Conservation (phyloP, 306 rosid species). For the Albizia julibrissin region DNA sequence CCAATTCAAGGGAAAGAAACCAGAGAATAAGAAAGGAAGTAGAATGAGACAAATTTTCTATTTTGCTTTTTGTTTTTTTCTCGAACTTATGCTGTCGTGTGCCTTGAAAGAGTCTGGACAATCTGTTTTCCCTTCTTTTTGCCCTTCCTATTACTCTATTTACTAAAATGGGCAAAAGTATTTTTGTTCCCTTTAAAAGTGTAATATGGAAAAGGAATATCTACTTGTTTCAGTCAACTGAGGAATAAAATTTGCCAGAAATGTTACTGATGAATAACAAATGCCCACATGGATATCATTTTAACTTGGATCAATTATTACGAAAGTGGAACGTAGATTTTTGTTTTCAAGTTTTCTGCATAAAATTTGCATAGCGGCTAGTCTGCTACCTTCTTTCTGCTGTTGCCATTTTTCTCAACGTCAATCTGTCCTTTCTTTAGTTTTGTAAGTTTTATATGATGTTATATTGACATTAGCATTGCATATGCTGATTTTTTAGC, state of each 20-base stretch:
- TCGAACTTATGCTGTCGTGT: background rate
- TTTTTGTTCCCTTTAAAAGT: background rate
- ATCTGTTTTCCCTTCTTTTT: background rate
- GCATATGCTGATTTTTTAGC: background rate
- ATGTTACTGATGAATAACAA: background rate
- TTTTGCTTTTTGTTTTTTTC: background rate
- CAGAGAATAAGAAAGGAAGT: background rate
- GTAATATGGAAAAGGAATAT: background rate
- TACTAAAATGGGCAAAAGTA: background rate
- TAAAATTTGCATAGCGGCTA: background rate
- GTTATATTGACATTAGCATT: background rate
- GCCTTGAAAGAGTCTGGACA: background rate
- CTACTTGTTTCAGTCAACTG: slow-evolving; percentile 1
- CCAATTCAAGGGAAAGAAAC: background rate
- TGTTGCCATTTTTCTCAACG: background rate
- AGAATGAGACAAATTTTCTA: background rate
- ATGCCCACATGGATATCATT: background rate
- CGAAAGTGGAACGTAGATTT: background rate
- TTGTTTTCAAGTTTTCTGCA: background rate
- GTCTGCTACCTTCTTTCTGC: background rate
- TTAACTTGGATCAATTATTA: background rate
- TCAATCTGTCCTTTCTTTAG: background rate
- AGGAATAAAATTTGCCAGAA: background rate
- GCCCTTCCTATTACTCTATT: background rate
- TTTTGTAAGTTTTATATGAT: background rate